Evolutionary conservation across 495 filamentous ascomycete species (phyloP).

Genomic region (Tricharina praecox): DNA sequence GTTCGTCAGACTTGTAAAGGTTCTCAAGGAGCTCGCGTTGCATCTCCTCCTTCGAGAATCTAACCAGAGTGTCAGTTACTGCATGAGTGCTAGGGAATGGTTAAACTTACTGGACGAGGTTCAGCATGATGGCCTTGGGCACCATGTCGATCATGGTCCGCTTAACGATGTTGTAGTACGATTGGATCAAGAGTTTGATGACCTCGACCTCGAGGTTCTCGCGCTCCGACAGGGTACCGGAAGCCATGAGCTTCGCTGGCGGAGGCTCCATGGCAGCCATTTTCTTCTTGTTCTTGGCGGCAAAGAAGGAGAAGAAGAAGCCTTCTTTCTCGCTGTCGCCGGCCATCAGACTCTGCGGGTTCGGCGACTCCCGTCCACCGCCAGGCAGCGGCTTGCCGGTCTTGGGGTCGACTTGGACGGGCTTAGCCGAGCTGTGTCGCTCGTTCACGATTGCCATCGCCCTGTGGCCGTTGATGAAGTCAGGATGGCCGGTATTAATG

Average conservation of each 20-base stretch:
- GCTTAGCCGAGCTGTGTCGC: slow-evolving; percentile 58
- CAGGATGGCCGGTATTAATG: slow-evolving; percentile 95
- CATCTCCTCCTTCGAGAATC: slow-evolving; percentile 95
- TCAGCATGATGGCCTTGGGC: slow-evolving; percentile 98
- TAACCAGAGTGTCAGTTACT: slow-evolving; percentile 27
- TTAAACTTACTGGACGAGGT: slow-evolving; percentile 73
- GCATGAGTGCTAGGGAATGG: neutral
- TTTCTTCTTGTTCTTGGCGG: slow-evolving; percentile 99
- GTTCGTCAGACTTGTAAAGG: slow-evolving; percentile 78
- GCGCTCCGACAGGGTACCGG: slow-evolving; percentile 76
- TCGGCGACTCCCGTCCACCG: slow-evolving; percentile 46
- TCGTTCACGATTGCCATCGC: slow-evolving; percentile 98
- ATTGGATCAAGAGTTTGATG: slow-evolving; percentile 90
- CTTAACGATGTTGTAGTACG: slow-evolving; percentile 95
- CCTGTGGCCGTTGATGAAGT: slow-evolving; percentile 92
- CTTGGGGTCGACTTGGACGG: slow-evolving; percentile 96
- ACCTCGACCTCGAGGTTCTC: slow-evolving; percentile 93
- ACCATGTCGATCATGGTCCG: slow-evolving; percentile 99
- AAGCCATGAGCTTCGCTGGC: slow-evolving; percentile 82
- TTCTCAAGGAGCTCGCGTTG: slow-evolving; percentile 94
- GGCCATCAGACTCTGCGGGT: slow-evolving; percentile 33
- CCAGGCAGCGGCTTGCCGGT: slow-evolving; percentile 80
- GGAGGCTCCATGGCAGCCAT: slow-evolving; percentile 97
- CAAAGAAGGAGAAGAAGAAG: slow-evolving; percentile 89
- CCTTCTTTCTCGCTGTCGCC: slow-evolving; percentile 39